phyloP scores from a whole-genome alignment of 140 eudicot genomes.

The Flaveria floridana region DNA sequence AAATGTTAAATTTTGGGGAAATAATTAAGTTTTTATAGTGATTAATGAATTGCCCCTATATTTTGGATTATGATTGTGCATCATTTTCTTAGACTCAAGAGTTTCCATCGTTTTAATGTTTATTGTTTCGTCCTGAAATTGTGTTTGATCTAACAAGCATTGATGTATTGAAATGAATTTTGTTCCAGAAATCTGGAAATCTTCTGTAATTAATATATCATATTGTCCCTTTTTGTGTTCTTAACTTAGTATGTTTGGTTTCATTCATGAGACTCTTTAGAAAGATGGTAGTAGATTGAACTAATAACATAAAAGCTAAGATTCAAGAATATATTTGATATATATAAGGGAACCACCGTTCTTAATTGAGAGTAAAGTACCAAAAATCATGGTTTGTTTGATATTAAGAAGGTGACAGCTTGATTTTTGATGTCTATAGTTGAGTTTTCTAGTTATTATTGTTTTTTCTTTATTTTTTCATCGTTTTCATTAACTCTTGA shows the following conservation, averaged over 20 bases:
- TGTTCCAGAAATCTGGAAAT: background rate
- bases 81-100: constrained; percentile 5
- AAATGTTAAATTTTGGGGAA: constrained; percentile 22
- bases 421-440: constrained; percentile 1
- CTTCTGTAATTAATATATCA: background rate
- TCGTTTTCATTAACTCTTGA: background rate
- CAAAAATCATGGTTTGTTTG: background rate
- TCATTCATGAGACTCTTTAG: constrained; percentile 13
- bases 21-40: background rate
- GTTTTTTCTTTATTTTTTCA: background rate
- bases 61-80: background rate
- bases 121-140: constrained; percentile 12
- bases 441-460: background rate
- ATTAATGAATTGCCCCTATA: constrained; percentile 7
- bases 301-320: background rate
- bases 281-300: background rate
- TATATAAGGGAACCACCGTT: background rate
- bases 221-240: background rate
- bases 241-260: constrained; percentile 7
- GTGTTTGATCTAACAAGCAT: constrained; percentile 10
- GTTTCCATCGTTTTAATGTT: background rate
- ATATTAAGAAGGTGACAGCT: background rate
- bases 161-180: background rate
- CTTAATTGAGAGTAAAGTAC: background rate
- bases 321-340: background rate